These are phyloP conservation scores for Scedosporium minutisporum DNA, from an alignment of 2,329 filamentous ascomycete species.

Conservation along the genomic window DNA sequence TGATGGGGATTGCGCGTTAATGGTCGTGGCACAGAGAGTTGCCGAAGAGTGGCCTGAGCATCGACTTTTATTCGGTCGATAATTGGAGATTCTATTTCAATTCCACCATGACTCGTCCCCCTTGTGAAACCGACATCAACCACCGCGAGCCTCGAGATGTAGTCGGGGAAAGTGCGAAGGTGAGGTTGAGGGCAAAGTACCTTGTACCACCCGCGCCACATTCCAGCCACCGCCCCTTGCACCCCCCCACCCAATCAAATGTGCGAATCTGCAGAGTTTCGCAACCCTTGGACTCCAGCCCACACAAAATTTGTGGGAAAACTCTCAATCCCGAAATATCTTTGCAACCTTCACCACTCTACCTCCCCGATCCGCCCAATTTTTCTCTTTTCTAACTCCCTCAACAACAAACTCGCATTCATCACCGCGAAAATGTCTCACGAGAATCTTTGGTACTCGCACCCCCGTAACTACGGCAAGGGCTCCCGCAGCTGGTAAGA, in stretches of 20 bases:
- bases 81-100: too few relatives aligned
- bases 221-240: not conserved
- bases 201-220: too few relatives aligned
- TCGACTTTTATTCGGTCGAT: too few relatives aligned
- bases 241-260: not conserved
- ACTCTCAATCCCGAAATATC: not conserved
- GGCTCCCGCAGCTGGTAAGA: conserved; percentile 85
- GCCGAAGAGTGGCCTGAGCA: too few relatives aligned
- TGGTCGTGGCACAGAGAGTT: too few relatives aligned
- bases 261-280: not conserved
- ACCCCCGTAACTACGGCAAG: conserved; percentile 95
- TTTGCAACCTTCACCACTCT: not conserved
- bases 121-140: too few relatives aligned
- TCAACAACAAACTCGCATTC: not conserved
- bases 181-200: too few relatives aligned
- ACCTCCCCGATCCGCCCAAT: not conserved
- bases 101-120: too few relatives aligned
- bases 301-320: not conserved
- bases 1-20: too few relatives aligned
- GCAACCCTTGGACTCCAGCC: not conserved
- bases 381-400: not conserved
- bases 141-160: not conserved
- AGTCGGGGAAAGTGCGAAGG: not conserved
- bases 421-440: conserved; percentile 44
- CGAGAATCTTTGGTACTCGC: conserved; percentile 99